Evolutionary conservation across 2,329 filamentous ascomycete genomes (phyloP).

Genomic region (Gyromitra esculenta): DNA sequence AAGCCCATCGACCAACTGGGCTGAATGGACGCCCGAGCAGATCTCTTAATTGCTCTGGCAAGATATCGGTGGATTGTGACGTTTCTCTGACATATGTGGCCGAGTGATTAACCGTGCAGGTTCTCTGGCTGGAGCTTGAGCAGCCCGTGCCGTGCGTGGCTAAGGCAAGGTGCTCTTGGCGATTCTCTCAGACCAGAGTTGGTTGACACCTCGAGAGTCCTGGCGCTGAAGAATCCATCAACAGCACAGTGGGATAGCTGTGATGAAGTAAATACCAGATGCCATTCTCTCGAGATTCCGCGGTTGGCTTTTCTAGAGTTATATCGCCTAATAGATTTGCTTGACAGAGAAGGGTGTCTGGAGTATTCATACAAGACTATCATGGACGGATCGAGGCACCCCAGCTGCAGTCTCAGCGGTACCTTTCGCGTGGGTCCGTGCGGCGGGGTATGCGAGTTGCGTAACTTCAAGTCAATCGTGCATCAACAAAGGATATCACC

Average conservation of each 20-base stretch:
- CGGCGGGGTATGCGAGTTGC: conserved; percentile 24
- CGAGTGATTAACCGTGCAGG: conserved; percentile 21
- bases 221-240: too few species aligned
- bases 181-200: conserved; percentile 5
- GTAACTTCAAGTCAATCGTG: neutral
- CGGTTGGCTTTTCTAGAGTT: too few species aligned
- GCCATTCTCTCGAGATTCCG: too few species aligned
- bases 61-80: neutral
- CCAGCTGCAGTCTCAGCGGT: neutral
- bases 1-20: neutral
- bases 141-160: neutral
- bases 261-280: too few species aligned
- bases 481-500: neutral
- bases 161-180: neutral
- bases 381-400: too few species aligned
- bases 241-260: too few species aligned
- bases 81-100: neutral
- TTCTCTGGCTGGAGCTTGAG: neutral
- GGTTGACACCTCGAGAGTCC: neutral
- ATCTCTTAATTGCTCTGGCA: neutral
- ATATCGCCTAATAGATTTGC: too few species aligned
- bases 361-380: too few species aligned
- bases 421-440: conserved; percentile 12
- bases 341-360: too few species aligned
- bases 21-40: neutral